Conservation (phyloP, 2,329 filamentous ascomycete genomes). For the Reticulascus tulasneorum region DNA sequence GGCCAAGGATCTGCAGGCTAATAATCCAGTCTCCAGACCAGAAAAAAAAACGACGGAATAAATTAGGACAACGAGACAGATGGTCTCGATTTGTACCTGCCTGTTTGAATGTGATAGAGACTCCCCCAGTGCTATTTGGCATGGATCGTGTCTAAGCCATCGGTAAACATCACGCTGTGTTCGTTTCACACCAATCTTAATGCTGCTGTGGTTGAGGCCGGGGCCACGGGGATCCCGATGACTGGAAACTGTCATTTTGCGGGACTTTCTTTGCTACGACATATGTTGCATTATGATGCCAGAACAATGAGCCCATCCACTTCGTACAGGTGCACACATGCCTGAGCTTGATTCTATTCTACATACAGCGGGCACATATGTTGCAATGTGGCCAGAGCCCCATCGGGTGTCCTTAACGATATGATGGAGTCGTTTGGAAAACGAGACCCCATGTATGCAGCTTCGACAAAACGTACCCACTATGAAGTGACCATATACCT, state of each 20-base stretch:
- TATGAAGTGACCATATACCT: no score
- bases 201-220: not conserved
- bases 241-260: not conserved
- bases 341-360: not conserved
- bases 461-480: no score
- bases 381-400: not conserved
- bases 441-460: not conserved
- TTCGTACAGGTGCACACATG: not conserved
- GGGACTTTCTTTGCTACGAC: conserved; percentile 1
- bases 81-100: conserved; percentile 8
- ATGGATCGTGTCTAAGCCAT: not conserved
- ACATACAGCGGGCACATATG: not conserved
- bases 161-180: conserved; percentile 1
- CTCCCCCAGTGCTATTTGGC: conserved; percentile 1
- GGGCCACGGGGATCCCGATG: not conserved
- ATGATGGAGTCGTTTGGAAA: not conserved
- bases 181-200: not conserved
- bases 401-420: not conserved
- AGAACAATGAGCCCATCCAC: conserved; percentile 1
- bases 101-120: conserved; percentile 6
- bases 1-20: conserved; percentile 1
- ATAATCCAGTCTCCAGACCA: conserved; percentile 8
- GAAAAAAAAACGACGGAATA: no score
- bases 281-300: not conserved
- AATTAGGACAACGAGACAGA: no score